Evolutionary conservation across 2,329 filamentous ascomycete species (phyloP), one percentile per base, ranked within the genome.

Genomic region (Drechslerella coelobrocha): DNA sequence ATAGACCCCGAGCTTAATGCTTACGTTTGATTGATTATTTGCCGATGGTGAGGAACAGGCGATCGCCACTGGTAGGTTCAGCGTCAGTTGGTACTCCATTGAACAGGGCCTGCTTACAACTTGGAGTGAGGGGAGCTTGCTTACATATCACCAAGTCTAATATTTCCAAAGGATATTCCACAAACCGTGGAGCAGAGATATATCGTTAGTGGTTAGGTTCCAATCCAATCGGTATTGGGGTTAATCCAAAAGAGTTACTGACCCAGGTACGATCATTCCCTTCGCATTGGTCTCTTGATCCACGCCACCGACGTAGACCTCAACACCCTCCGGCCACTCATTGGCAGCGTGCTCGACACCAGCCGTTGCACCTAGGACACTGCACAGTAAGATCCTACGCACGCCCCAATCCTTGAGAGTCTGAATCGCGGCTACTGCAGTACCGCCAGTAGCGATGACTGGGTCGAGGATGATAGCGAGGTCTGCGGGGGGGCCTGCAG

Each of bases 361-460:
- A 0, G 84, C 83, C 48, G 83, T 80, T 10, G 90, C 91, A 0
- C 86, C 91, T 26, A 97, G 78, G 24, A 97, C 85, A 47, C 86
- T 85, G 26, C 96, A 80, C 41, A 96, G 85, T 43, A 96, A 81
- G 61, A 97, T 87, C 68, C 85, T 84, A 80, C 88, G 84, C n/a
- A 92, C 91, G 26, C 93, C 93, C 92, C 93, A 97, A 77, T 97
- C 92, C 59, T 84, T 85, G 68, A 97, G 82, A 0, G 91, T 92
- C 77, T 94, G 89, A 77, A 97, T 95, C 3, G 93, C 93, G 0
- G 93, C 93, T 27, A 87, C 88, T 66, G 90, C 90, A 1, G 93
- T 97, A 0, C 91, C 91, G 37, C 93, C 93, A 0, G 94, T 97
- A 0, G 93, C 94, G 77, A 97, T 95, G 75, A 97, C 86, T 2